Percentiles rank a stretch among this genome's conserved stretches.
phyloP scores from a whole-genome alignment of 331 rosid species.

The Ulmus americana region DNA sequence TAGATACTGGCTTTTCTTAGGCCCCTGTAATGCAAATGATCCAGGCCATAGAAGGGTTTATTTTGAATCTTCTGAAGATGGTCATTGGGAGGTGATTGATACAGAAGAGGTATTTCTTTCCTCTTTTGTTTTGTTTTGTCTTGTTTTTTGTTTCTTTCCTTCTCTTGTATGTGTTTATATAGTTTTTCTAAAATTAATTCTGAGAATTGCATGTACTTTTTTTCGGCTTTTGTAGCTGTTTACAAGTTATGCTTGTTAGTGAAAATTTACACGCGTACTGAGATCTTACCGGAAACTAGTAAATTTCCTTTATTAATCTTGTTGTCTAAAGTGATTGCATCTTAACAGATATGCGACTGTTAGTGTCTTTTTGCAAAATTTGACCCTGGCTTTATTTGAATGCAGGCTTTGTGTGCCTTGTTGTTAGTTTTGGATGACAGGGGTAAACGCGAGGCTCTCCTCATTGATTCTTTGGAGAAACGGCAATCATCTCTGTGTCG shows the following conservation, averaged over 20 bases:
- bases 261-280: background rate
- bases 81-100: constrained; percentile 96
- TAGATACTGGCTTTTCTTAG: constrained; percentile 97
- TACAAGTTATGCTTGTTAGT: background rate
- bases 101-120: constrained; percentile 62
- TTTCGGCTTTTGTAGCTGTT: background rate
- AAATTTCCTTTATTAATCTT: too few relatives aligned
- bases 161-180: background rate
- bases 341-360: constrained; percentile 7
- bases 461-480: constrained; percentile 72
- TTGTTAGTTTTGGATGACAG: constrained; percentile 83
- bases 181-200: background rate
- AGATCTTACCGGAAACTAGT: background rate
- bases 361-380: constrained; percentile 1
- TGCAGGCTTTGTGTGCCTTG: constrained; percentile 72
- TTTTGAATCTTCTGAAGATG: constrained; percentile 97
- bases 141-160: background rate
- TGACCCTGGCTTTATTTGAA: constrained; percentile 17
- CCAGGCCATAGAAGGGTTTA: constrained; percentile 97
- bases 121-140: constrained; percentile 11
- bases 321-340: too few relatives aligned
- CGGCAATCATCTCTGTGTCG: constrained; percentile 50
- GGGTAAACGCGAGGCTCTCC: constrained; percentile 89
- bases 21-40: constrained; percentile 75
- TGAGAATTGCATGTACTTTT: background rate